A percentile compares a stretch with the other conserved stretches of the same genome.
Conservation (phyloP, 768 basidiomycete species). For the Sistotremastrum suecicum region DNA sequence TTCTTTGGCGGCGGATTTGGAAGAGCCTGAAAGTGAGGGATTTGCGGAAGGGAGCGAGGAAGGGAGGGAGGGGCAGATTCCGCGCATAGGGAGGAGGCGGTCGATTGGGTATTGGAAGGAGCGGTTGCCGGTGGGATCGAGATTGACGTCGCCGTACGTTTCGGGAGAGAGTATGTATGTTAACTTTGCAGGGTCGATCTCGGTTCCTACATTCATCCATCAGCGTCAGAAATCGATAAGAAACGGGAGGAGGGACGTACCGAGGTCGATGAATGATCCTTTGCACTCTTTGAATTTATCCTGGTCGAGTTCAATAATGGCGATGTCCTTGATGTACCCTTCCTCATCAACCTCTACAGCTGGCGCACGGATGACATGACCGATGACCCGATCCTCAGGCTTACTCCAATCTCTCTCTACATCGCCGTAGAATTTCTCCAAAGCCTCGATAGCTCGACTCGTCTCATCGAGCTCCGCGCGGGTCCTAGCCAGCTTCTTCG, state of each 20-base stretch:
- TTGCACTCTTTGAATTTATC: conserved; percentile 6
- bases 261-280: conserved; percentile 14
- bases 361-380: conserved; percentile 14
- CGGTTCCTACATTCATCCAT: too few relatives aligned
- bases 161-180: too few relatives aligned
- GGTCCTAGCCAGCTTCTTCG: conserved; percentile 3
- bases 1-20: conserved; percentile 4
- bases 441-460: conserved; percentile 7
- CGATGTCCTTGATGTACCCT: conserved; percentile 13
- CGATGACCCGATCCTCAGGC: conserved; percentile 11
- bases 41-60: neutral
- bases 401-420: conserved; percentile 13
- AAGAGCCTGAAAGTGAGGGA: conserved; percentile 6
- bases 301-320: conserved; percentile 8
- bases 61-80: neutral
- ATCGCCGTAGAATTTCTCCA: conserved; percentile 8
- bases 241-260: conserved; percentile 6
- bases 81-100: conserved; percentile 9
- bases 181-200: too few relatives aligned
- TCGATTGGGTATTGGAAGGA: conserved; percentile 11
- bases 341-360: conserved; percentile 7
- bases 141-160: too few relatives aligned
- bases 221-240: too few relatives aligned
- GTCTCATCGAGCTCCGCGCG: conserved; percentile 3
- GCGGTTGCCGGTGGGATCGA: conserved; percentile 4